A percentile compares a stretch with the other conserved stretches of the same genome.
Conservation (phyloP, 2,329 filamentous ascomycete species). For the Leptographium radiaticola region DNA sequence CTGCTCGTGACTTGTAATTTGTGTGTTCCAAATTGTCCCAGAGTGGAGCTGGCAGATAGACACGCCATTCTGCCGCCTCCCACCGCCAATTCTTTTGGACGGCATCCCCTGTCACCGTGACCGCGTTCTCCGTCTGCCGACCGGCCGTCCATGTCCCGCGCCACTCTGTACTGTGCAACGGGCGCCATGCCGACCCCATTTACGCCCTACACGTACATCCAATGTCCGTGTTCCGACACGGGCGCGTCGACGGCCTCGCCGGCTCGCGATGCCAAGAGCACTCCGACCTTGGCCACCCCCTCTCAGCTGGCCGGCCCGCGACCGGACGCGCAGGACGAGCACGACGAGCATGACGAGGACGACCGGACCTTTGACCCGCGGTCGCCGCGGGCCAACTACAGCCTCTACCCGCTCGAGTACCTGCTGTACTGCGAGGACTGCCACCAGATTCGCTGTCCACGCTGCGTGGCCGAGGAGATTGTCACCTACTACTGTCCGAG, state of each 20-base stretch:
- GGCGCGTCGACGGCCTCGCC: constrained; percentile 27
- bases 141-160: background rate
- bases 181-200: constrained; percentile 31
- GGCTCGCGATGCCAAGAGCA: constrained; percentile 15
- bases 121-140: background rate
- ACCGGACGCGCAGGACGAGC: constrained; percentile 15
- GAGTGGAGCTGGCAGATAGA: too few species aligned
- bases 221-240: constrained; percentile 49
- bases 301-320: constrained; percentile 1
- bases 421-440: constrained; percentile 96
- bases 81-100: too few species aligned
- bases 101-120: background rate
- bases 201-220: constrained; percentile 52
- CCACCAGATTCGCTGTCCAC: constrained; percentile 84
- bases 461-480: constrained; percentile 87
- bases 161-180: background rate
- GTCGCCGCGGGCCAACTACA: constrained; percentile 75
- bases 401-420: constrained; percentile 84
- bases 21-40: too few species aligned
- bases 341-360: constrained; percentile 47
- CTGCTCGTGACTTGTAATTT: too few species aligned
- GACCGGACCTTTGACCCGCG: constrained; percentile 78
- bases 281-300: constrained; percentile 16
- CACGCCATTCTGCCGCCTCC: too few species aligned
- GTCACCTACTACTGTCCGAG: constrained; percentile 91